Percentiles rank a stretch among this genome's conserved stretches.
Conservation (phyloP, 371 early-diverging fungal genomes). For the Funneliformis caledonium region DNA sequence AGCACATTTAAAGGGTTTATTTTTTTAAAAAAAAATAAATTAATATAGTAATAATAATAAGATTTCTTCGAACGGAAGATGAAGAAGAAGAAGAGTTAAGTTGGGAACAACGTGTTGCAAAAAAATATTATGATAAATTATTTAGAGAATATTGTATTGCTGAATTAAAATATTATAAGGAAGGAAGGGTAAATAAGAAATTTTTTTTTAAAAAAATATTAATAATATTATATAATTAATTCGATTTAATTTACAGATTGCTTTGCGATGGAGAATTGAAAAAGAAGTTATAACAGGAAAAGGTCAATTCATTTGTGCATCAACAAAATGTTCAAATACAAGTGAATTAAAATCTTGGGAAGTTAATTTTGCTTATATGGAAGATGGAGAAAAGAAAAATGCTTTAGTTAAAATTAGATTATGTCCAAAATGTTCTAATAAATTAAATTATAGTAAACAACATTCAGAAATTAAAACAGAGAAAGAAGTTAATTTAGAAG, state of each 20-base stretch:
- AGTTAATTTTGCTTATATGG: constrained; percentile 83
- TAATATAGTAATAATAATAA: constrained; percentile 32
- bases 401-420: constrained; percentile 83
- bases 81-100: constrained; percentile 47
- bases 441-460: constrained; percentile 58
- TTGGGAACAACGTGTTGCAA: constrained; percentile 84
- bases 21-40: not conserved
- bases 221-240: not conserved
- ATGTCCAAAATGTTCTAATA: constrained; percentile 68
- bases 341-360: constrained; percentile 76
- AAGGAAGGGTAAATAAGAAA: constrained; percentile 56
- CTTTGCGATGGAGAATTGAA: constrained; percentile 84
- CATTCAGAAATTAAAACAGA: constrained; percentile 41
- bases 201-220: not conserved
- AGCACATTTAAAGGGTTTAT: not conserved
- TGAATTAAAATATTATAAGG: constrained; percentile 75
- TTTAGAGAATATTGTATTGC: constrained; percentile 87
- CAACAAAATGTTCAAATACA: constrained; percentile 57
- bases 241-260: constrained; percentile 52
- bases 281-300: constrained; percentile 78
- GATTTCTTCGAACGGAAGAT: constrained; percentile 59
- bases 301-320: constrained; percentile 79
- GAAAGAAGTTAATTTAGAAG: not conserved
- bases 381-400: constrained; percentile 71
- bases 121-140: constrained; percentile 83